A percentile compares a stretch with the other conserved stretches of the same genome.
These are phyloP conservation scores for Niveomyces coronatus DNA, from an alignment of 2,329 filamentous ascomycete species.

Conservation along the genomic window DNA sequence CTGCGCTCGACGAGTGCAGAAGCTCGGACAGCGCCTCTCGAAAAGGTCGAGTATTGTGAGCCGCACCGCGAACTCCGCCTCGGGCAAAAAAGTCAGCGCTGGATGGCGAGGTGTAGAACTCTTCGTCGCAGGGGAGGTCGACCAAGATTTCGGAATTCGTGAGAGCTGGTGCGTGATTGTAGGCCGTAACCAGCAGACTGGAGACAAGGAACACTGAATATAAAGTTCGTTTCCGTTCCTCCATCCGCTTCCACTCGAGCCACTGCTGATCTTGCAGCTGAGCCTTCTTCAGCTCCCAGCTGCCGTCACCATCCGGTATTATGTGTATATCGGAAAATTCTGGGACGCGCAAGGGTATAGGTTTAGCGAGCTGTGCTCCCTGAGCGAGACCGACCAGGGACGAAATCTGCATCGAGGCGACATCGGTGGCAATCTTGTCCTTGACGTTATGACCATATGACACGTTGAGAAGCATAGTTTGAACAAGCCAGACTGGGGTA, in stretches of 20 bases:
- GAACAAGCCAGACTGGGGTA: conserved; percentile 88
- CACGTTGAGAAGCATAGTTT: conserved; percentile 93
- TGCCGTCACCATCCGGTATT: conserved; percentile 41
- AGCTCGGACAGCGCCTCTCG: conserved; percentile 72
- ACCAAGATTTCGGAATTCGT: conserved; percentile 90
- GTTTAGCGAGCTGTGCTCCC: conserved; percentile 62
- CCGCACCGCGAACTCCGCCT: conserved; percentile 60
- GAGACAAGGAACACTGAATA: conserved; percentile 88
- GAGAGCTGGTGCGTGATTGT: conserved; percentile 83
- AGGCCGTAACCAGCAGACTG: conserved; percentile 80
- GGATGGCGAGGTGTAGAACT: conserved; percentile 76
- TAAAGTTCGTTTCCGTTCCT: conserved; percentile 88
- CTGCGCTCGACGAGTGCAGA: conserved; percentile 66
- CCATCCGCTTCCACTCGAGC: conserved; percentile 77
- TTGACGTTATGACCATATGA: conserved; percentile 93
- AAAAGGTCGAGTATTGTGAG: conserved; percentile 66
- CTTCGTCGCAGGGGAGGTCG: conserved; percentile 86
- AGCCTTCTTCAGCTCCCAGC: conserved; percentile 38
- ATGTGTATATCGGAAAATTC: conserved; percentile 47
- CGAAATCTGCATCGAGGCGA: conserved; percentile 84
- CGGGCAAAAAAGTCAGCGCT: conserved; percentile 71
- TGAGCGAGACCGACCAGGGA: conserved; percentile 84
- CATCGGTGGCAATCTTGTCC: conserved; percentile 82
- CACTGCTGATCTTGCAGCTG: conserved; percentile 55
- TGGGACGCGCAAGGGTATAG: conserved; percentile 32